Evolutionary conservation across 73 alveolate species (phyloP), one percentile per base, ranked within the genome.

Genomic region (Loxodes magnus): DNA sequence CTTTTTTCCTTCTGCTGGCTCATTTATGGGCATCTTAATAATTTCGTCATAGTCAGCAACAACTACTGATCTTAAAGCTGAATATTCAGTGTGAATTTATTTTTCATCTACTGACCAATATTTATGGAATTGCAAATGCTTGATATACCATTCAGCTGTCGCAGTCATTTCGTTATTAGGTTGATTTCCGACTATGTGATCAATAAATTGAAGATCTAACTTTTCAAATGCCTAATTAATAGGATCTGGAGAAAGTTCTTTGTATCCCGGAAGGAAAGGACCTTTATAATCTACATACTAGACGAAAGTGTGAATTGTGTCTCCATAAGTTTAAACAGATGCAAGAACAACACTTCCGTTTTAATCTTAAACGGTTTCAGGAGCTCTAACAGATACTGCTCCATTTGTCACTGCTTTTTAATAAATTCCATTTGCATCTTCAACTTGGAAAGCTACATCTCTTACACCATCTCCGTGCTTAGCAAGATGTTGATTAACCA

Each of bases 11-110:
- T 58, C 52, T 14, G 83, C 83, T n/a, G 96, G 96, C 73, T 84
- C 96, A 56, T 84, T 84, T 37, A 84, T 84, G 29, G 96, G 96
- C 96, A 84, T 84, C 52, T 84, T 84, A 30, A 84, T 52, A n/a
- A 19, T 51, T 51, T 84, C 91, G 37, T 84, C 96, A 64, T 57
- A 84, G 67, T 84, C 96, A 29, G 90, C 67, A 58, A 84, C 59
- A 43, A 84, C 96, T 55, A 79, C 49, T 23, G 96, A 84, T 51
- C 90, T 52, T 29, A 84, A 61, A 2, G 96, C 58, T 22, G 91
- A 77, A 60, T 59, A 84, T 46, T 84, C 92, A 27, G 96, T 84
- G 64, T 84, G 90, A 42, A 84, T 81, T 77, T 71, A 73, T 7
- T 77, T 39, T 36, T 84, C 96, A 53, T 84, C 96, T 26, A 73